phyloP scores from a whole-genome alignment of 768 basidiomycete genomes.

The Termitomyces sp. region DNA sequence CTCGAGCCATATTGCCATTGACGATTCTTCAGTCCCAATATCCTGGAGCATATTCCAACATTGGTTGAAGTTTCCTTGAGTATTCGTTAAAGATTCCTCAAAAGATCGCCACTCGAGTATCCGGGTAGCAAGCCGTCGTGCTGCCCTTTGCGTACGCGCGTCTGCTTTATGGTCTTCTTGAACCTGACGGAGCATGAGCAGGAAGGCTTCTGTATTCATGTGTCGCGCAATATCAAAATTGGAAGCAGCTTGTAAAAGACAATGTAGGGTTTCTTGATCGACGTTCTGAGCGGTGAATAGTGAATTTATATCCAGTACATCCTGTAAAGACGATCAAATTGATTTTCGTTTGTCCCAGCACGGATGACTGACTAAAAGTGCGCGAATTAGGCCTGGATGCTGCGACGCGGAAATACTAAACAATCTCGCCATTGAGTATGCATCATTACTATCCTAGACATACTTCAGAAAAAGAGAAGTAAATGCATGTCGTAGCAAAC shows the following conservation, averaged over 20 bases:
- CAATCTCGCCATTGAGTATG: conserved; percentile 56
- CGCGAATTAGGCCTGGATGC: conserved; percentile 49
- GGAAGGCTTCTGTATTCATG: conserved; percentile 39
- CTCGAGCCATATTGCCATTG: conserved; percentile 69
- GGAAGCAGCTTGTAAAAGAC: conserved; percentile 57
- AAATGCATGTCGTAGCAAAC: conserved; percentile 25
- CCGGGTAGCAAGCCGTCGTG: conserved; percentile 41
- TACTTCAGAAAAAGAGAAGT: neutral
- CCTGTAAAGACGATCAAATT: conserved; percentile 28
- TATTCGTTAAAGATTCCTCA: conserved; percentile 53
- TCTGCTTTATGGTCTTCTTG: conserved; percentile 30
- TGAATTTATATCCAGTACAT: conserved; percentile 45
- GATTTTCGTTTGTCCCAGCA: neutral
- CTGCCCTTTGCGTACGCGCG: conserved; percentile 35
- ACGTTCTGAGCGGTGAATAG: conserved; percentile 51
- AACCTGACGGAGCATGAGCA: conserved; percentile 33
- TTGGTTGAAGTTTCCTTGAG: conserved; percentile 41
- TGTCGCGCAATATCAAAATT: conserved; percentile 59
- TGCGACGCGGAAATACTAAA: conserved; percentile 64
- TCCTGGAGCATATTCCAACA: conserved; percentile 54
- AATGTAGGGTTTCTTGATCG: conserved; percentile 48
- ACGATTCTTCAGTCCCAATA: conserved; percentile 56
- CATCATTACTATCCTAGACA: conserved; percentile 44
- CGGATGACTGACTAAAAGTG: conserved; percentile 29
- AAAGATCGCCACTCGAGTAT: conserved; percentile 56